Base-by-base conservation (phyloP, 345 rosid species). In the Populus davidiana region DNA sequence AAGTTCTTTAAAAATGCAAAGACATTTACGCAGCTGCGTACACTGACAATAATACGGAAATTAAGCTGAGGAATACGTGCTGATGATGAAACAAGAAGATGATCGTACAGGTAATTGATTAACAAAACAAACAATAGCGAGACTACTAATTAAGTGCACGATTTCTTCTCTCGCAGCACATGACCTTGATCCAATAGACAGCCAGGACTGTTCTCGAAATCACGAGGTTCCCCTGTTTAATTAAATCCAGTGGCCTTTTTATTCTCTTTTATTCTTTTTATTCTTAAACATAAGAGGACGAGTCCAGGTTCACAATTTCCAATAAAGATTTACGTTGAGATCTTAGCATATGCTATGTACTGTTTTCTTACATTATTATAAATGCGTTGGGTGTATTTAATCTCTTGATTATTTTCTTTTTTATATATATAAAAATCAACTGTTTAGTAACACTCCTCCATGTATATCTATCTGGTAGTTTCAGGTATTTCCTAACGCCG, bases 131-230 rank as follows among this genome's bases (percentile, higher is more conserved):
- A 8, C n/a, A n/a, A 56, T 4, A 56, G 63, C 6, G n/a, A 50
- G n/a, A 18, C 21, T 13, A 50, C 27, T 8, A 9, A 56, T n/a
- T 41, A 41, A 41, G 10, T 4, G 44, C 12, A 41, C 44, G 44
- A 41, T 41, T 41, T 10, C 12, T 12, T 41, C 3, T 10, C 13
- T 81, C 79, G 87, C 85, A 3, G 82, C 91, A 88, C 88, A 86
- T 88, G 89, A 85, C 17, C 71, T 72, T 52, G 82, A 86, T 79
- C 86, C 81, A 74, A 81, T 75, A 83, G 84, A 81, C 89, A 85
- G 85, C 88, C 69, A 75, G 73, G 80, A 77, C 84, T 76, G 63
- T 75, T 81, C 84, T 71, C 77, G 23, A 56, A 14, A 75, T 75
- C 88, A 84, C 82, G 79, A 78, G 85, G 77, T 72, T 44, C 33